Conservation (phyloP, 805 yeast species). For the Jamesozyma spencerorum region DNA sequence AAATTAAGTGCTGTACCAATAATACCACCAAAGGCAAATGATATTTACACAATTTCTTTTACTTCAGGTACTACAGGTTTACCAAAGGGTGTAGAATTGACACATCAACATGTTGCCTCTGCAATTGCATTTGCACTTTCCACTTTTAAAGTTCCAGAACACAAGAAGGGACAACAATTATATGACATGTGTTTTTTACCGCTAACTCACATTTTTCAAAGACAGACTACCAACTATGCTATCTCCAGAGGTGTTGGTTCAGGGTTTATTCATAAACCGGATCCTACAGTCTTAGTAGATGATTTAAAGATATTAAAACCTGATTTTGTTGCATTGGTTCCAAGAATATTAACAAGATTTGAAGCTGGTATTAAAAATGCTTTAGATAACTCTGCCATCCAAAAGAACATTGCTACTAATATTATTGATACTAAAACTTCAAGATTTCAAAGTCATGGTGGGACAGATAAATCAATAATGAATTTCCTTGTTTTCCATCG, state of each 20-base stretch:
- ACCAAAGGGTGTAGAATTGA: constrained; percentile 60
- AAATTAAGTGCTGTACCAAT: constrained; percentile 34
- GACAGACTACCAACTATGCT: constrained; percentile 37
- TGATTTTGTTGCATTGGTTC: constrained; percentile 46
- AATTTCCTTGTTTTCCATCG: constrained; percentile 29
- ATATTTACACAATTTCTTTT: constrained; percentile 53
- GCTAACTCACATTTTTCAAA: constrained; percentile 50
- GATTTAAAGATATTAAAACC: constrained; percentile 52
- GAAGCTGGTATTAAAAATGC: constrained; percentile 49
- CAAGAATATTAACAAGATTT: constrained; percentile 52
- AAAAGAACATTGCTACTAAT: constrained; percentile 19
- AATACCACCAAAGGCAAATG: constrained; percentile 43
- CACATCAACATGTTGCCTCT: constrained; percentile 44
- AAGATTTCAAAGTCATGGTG: constrained; percentile 25
- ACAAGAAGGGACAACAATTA: constrained; percentile 20
- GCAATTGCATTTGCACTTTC: constrained; percentile 38
- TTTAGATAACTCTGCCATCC: constrained; percentile 15
- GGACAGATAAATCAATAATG: constrained; percentile 33
- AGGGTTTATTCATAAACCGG: constrained; percentile 49
- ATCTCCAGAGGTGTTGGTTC: constrained; percentile 40
- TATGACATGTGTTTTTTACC: constrained; percentile 41
- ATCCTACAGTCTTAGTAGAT: constrained; percentile 44
- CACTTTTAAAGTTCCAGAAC: constrained; percentile 24
- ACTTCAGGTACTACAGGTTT: constrained; percentile 71
- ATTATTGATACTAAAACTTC: constrained; percentile 20